Conservation (phyloP, 2,329 filamentous ascomycete species). For the Canariomyces notabilis region DNA sequence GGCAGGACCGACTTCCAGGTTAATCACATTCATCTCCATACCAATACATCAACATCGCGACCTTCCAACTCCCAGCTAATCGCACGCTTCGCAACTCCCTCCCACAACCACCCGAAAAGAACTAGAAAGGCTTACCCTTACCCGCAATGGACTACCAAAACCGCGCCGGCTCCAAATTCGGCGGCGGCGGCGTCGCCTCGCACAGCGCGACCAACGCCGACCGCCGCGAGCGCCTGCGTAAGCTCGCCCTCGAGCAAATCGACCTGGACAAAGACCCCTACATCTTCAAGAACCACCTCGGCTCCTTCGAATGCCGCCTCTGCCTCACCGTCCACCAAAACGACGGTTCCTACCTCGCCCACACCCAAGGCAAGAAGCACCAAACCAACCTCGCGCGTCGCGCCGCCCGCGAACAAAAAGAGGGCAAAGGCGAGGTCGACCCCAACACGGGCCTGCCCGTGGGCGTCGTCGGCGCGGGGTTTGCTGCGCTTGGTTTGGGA, state of each 20-base stretch:
- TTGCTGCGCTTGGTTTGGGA: constrained; percentile 50
- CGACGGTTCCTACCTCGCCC: constrained; percentile 95
- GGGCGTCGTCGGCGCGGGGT: constrained; percentile 69
- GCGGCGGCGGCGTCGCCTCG: constrained; percentile 92
- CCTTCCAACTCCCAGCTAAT: too few species aligned
- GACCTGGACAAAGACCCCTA: constrained; percentile 99
- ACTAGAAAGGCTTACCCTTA: too few species aligned
- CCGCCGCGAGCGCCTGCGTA: constrained; percentile 92
- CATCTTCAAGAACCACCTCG: constrained; percentile 99
- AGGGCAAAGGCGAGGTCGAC: constrained; percentile 68
- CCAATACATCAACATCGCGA: too few species aligned
- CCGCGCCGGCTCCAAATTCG: constrained; percentile 94
- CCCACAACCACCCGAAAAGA: not conserved
- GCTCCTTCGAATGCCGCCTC: constrained; percentile 94
- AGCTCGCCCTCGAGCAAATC: constrained; percentile 97
- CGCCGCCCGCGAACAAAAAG: constrained; percentile 90
- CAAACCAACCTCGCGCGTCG: constrained; percentile 96
- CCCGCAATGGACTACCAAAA: constrained; percentile 70
- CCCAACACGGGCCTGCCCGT: constrained; percentile 65
- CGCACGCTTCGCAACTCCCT: too few species aligned
- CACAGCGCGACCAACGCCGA: constrained; percentile 92
- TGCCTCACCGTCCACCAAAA: constrained; percentile 98
- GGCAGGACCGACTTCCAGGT: too few species aligned
- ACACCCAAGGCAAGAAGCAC: constrained; percentile 97
- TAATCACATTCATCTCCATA: too few species aligned